phyloP scores from a whole-genome alignment of 352 stramenopile genomes.

The Pseudoperonospora humuli region DNA sequence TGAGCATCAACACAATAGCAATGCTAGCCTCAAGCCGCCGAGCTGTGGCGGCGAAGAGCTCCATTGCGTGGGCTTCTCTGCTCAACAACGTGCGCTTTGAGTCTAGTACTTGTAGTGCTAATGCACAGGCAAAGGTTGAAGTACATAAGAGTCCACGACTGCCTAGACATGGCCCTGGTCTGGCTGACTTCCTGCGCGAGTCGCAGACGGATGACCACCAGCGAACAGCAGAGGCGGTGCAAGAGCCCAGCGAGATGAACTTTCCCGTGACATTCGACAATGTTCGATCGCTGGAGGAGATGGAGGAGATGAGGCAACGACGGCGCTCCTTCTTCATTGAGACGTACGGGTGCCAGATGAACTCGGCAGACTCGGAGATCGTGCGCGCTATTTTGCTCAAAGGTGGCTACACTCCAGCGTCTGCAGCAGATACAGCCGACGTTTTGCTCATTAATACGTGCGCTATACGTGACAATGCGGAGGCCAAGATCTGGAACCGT shows the following conservation, averaged over 20 bases:
- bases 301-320: conserved; percentile 24
- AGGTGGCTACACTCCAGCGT: conserved; percentile 49
- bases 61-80: background rate
- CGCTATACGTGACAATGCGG: conserved; percentile 98
- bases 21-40: conserved; percentile 22
- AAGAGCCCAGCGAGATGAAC: conserved; percentile 69
- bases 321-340: conserved; percentile 74
- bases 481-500: conserved; percentile 90
- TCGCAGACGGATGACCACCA: conserved; percentile 31
- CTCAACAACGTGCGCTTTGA: conserved; percentile 13
- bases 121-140: background rate
- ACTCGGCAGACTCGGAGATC: conserved; percentile 98
- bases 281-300: conserved; percentile 51
- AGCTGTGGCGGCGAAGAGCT: background rate
- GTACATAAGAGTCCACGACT: conserved; percentile 28
- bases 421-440: conserved; percentile 75
- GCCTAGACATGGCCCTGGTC: conserved; percentile 32
- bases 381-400: conserved; percentile 91
- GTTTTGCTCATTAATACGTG: conserved; percentile 99
- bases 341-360: conserved; percentile 99
- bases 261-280: conserved; percentile 31
- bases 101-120: conserved; percentile 17
- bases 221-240: conserved; percentile 12
- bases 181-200: conserved; percentile 71
- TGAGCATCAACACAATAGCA: background rate